phyloP scores from a whole-genome alignment of 1,139 yeast species.

The Blastobotrys ciferrii region DNA sequence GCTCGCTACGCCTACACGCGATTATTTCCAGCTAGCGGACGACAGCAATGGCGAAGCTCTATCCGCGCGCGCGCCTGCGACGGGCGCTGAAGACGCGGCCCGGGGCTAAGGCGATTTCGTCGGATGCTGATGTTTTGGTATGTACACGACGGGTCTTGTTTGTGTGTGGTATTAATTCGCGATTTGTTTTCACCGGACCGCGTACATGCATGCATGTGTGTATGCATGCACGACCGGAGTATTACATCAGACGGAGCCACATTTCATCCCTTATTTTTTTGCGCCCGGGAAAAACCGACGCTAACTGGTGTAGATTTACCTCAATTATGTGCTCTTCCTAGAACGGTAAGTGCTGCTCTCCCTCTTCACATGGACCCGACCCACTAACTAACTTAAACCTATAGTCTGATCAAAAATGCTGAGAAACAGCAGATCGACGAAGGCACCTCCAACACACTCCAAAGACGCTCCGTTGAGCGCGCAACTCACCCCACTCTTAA shows the following conservation, averaged over 20 bases:
- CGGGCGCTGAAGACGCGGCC: slow-evolving; percentile 11
- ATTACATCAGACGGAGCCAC: too few relatives aligned
- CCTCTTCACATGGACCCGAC: background rate
- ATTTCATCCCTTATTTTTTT: background rate
- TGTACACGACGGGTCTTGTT: too few relatives aligned
- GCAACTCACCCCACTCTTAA: slow-evolving; percentile 13
- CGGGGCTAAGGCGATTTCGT: background rate
- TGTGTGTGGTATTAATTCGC: too few relatives aligned
- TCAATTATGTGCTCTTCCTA: slow-evolving; percentile 28
- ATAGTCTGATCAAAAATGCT: slow-evolving; percentile 22
- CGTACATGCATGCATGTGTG: background rate
- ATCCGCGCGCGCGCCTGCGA: slow-evolving; percentile 6
- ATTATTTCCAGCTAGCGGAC: too few relatives aligned
- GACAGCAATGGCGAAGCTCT: slow-evolving; percentile 7
- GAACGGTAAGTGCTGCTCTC: slow-evolving; percentile 19
- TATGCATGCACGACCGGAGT: too few relatives aligned
- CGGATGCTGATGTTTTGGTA: background rate
- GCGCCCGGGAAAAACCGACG: background rate
- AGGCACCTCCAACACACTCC: slow-evolving; percentile 19
- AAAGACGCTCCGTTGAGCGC: slow-evolving; percentile 10
- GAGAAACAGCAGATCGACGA: slow-evolving; percentile 19
- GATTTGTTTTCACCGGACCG: background rate
- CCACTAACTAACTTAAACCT: slow-evolving; percentile 10
- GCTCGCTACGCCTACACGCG: too few relatives aligned
- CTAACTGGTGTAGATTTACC: slow-evolving; percentile 18